Evolutionary conservation across 805 yeast species (phyloP), one percentile per base, ranked within the genome.

Genomic region (Ogataea pini): DNA sequence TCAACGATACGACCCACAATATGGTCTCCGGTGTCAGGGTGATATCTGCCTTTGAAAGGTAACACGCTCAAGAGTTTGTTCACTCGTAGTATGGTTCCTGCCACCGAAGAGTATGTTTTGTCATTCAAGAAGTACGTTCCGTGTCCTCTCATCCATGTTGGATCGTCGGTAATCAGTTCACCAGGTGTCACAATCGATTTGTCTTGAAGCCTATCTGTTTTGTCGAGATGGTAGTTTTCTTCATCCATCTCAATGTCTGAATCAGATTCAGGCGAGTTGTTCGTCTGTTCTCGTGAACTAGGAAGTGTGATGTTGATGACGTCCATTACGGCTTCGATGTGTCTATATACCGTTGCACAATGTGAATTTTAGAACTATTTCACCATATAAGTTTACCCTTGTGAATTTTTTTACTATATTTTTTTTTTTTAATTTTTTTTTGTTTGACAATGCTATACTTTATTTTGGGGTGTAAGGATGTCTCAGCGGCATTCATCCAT

Each of bases 61-160:
- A 80, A 71, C 16, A 94, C 98, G 60, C 91, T 84, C 49, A 94
- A 74, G 49, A 94, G 74, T 59, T 91, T 82, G 67, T 94, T 94
- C 45, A 91, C 97, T 53, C 92, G 77, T 1, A 87, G 79, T 4
- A 94, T 84, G 9, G 83, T 82, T 4, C 99, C 99, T 0, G 97
- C 97, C 6, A 92, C 96, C 0, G 97, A 85, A 2, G 96, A 85
- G 65, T 80, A 89, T 0, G 97, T 89, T 57, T 77, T 73, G 55
- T 85, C 85, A 28, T 81, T 82, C 33, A 86, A 70, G 56, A 84
- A 80, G 65, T 89, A 94, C 0, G 98, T 94, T 5, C 99, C 99
- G 63, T 92, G 99, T 25, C 99, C 99, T 62, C 96, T 80, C 99
- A 94, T 94, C 97, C 98, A 94, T 2, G 85, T 78, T 6, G 96